Conservation (phyloP, 2,329 filamentous ascomycete genomes). For the Seiridium cupressi region DNA sequence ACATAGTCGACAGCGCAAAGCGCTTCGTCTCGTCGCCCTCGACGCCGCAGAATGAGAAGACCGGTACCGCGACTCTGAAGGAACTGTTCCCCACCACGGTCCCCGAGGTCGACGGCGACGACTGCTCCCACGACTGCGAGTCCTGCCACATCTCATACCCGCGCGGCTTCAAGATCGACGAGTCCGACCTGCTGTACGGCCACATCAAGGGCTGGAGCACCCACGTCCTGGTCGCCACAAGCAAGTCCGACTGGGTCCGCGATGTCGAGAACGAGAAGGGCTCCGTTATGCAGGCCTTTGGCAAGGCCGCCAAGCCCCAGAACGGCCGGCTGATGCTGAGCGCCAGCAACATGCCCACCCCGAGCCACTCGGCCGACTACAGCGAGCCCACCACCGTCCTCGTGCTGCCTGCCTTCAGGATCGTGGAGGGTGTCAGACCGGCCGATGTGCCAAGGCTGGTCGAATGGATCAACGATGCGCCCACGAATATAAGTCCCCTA, state of each 20-base stretch:
- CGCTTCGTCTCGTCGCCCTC: background rate
- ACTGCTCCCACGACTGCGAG: constrained; percentile 84
- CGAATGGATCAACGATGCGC: constrained; percentile 65
- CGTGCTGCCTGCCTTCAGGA: constrained; percentile 79
- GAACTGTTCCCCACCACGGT: constrained; percentile 73
- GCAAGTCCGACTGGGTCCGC: constrained; percentile 90
- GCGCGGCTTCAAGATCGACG: constrained; percentile 68
- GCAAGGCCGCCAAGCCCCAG: constrained; percentile 52
- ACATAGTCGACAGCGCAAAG: constrained; percentile 36
- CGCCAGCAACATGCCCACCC: constrained; percentile 85
- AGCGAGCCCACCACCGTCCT: constrained; percentile 73
- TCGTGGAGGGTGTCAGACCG: constrained; percentile 82
- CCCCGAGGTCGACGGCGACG: constrained; percentile 79
- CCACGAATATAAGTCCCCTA: constrained; percentile 71
- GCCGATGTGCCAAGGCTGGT: constrained; percentile 71
- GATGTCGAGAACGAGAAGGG: constrained; percentile 87
- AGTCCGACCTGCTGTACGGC: constrained; percentile 78
- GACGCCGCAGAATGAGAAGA: constrained; percentile 16
- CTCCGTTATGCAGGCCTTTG: constrained; percentile 77
- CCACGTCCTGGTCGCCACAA: constrained; percentile 90
- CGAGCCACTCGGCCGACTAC: constrained; percentile 62
- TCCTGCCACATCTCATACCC: constrained; percentile 80
- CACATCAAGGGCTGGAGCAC: constrained; percentile 84
- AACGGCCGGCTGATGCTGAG: constrained; percentile 85
- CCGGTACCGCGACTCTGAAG: constrained; percentile 26